These are phyloP conservation scores for Cerioporus squamosus DNA, from an alignment of 1,284 basidiomycete genomes.

Conservation along the genomic window DNA sequence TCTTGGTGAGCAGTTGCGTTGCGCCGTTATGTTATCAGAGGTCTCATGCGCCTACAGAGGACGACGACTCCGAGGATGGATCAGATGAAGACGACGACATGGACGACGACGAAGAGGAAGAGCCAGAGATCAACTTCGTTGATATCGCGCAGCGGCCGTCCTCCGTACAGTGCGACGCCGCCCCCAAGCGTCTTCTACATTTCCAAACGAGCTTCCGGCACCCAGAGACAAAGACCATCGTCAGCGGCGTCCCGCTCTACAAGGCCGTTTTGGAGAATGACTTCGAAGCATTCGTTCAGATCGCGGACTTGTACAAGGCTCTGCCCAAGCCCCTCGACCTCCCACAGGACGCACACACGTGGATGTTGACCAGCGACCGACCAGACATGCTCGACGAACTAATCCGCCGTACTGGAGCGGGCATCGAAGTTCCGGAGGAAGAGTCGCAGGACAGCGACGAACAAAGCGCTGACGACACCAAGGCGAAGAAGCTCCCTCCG, in stretches of 20 bases:
- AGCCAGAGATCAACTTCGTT: conserved; percentile 41
- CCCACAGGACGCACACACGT: conserved; percentile 20
- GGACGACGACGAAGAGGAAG: conserved; percentile 40
- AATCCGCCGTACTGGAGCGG: conserved; percentile 53
- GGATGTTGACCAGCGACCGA: conserved; percentile 44
- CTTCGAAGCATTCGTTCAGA: conserved; percentile 52
- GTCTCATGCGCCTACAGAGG: background rate
- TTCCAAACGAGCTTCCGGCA: conserved; percentile 15
- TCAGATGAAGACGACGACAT: conserved; percentile 42
- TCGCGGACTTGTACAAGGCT: conserved; percentile 47
- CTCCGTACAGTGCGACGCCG: conserved; percentile 41
- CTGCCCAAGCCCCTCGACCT: conserved; percentile 20
- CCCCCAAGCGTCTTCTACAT: conserved; percentile 43
- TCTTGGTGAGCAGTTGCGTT: conserved; percentile 36
- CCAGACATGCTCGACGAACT: conserved; percentile 55
- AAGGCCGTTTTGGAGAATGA: conserved; percentile 50
- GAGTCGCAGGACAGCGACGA: conserved; percentile 28
- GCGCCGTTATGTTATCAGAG: background rate
- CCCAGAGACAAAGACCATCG: conserved; percentile 9
- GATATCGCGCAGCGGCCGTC: conserved; percentile 55
- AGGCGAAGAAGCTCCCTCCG: conserved; percentile 36
- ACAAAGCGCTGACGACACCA: conserved; percentile 22
- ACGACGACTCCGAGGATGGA: conserved; percentile 28
- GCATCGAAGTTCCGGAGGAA: conserved; percentile 40
- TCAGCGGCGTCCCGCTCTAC: conserved; percentile 25